phyloP scores from a whole-genome alignment of 2,329 filamentous ascomycete genomes.

The Didymella pomorum region DNA sequence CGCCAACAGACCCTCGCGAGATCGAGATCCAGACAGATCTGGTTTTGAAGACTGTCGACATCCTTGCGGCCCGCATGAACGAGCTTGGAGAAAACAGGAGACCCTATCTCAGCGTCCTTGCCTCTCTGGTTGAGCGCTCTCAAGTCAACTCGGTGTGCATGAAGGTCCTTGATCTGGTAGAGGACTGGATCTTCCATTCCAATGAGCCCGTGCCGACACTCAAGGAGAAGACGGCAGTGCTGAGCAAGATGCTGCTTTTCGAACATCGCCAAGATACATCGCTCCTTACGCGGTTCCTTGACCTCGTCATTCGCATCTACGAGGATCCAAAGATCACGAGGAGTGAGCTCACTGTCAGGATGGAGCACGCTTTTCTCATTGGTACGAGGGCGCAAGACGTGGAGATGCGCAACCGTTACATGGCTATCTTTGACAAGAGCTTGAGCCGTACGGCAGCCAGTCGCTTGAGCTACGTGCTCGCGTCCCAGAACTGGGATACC shows the following conservation, averaged over 20 bases:
- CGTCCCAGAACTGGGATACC: conserved; percentile 96
- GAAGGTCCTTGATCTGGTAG: conserved; percentile 92
- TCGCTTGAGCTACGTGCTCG: conserved; percentile 86
- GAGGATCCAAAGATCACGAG: conserved; percentile 95
- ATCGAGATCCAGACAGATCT: conserved; percentile 87
- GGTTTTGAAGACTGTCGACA: conserved; percentile 94
- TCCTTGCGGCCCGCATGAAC: conserved; percentile 91
- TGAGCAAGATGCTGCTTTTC: conserved; percentile 99
- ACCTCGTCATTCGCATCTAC: conserved; percentile 96
- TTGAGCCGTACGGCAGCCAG: conserved; percentile 91
- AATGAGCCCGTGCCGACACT: conserved; percentile 95
- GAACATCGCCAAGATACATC: conserved; percentile 84
- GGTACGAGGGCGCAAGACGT: conserved; percentile 92
- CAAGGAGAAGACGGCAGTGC: conserved; percentile 97
- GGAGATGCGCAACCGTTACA: conserved; percentile 95
- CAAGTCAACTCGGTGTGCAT: conserved; percentile 85
- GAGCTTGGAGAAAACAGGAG: conserved; percentile 87
- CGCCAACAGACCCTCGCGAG: conserved; percentile 76
- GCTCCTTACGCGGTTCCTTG: conserved; percentile 90
- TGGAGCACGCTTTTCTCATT: conserved; percentile 98
- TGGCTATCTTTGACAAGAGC: conserved; percentile 94
- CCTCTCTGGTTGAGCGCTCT: conserved; percentile 94
- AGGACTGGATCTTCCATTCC: conserved; percentile 94
- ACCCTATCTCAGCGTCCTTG: conserved; percentile 93
- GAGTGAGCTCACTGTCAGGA: conserved; percentile 92